A percentile compares a stretch with the other conserved stretches of the same genome.
phyloP scores from a whole-genome alignment of 2,329 filamentous ascomycete species.

The Phialophora macrospora region DNA sequence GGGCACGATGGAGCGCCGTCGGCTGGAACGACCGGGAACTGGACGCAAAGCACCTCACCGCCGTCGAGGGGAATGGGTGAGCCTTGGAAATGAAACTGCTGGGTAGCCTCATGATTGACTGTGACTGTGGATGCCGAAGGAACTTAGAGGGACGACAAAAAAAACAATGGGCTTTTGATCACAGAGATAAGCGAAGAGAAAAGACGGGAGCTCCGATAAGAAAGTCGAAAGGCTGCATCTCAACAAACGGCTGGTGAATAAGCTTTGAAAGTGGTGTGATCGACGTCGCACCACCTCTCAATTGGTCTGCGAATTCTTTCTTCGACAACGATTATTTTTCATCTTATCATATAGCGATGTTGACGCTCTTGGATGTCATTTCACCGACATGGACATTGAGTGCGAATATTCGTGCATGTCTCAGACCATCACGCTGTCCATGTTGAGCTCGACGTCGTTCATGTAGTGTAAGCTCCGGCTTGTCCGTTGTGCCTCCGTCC shows the following conservation, averaged over 20 bases:
- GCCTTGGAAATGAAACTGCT: background rate
- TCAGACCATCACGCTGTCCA: too few relatives aligned
- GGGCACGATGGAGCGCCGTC: slow-evolving; percentile 30
- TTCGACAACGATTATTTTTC: too few relatives aligned
- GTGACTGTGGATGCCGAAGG: background rate
- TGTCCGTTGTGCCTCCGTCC: too few relatives aligned
- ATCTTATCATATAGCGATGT: too few relatives aligned
- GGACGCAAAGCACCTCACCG: slow-evolving; percentile 16
- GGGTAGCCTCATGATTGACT: slow-evolving; percentile 3
- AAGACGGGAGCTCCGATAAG: background rate
- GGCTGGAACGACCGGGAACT: slow-evolving; percentile 9
- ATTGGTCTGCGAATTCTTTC: background rate
- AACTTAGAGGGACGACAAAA: background rate
- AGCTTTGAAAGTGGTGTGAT: slow-evolving; percentile 1
- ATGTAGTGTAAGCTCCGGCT: too few relatives aligned
- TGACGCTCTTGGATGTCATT: background rate
- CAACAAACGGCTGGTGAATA: background rate
- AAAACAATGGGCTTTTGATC: background rate
- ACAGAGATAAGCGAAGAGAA: background rate
- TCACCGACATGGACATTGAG: too few relatives aligned
- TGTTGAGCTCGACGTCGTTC: too few relatives aligned
- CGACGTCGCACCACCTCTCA: too few relatives aligned
- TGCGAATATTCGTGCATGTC: too few relatives aligned
- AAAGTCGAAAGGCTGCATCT: background rate
- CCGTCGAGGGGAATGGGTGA: background rate